These are phyloP conservation scores for Apiospora arundinis DNA, from an alignment of 2,329 filamentous ascomycete species.

Conservation along the genomic window DNA sequence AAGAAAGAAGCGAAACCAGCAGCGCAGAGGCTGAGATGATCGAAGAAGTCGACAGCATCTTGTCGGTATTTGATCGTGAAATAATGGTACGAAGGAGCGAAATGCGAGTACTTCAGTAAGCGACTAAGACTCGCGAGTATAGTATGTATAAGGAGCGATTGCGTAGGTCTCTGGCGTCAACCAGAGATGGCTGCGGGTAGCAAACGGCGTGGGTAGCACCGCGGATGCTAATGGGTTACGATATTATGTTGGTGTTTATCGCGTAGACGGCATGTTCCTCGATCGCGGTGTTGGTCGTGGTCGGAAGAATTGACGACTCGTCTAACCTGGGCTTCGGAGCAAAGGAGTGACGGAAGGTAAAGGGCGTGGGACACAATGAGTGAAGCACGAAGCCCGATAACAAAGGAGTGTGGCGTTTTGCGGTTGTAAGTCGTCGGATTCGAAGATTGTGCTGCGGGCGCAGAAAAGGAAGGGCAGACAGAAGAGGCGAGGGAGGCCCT, in stretches of 20 bases:
- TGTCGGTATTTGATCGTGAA: conserved; percentile 15
- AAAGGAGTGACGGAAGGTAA: not conserved
- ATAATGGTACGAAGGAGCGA: not conserved
- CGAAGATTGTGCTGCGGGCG: not conserved
- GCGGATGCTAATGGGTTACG: not conserved
- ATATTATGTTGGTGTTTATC: conserved; percentile 10
- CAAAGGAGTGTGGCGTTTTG: conserved; percentile 16
- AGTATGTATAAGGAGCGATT: not conserved
- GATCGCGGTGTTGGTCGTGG: not conserved
- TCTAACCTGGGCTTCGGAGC: not conserved
- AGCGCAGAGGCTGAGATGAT: conserved; percentile 45
- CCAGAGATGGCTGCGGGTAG: not conserved
- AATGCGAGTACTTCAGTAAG: not conserved
- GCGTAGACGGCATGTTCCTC: conserved; percentile 8
- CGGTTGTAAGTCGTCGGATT: not conserved
- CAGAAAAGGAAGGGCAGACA: not conserved
- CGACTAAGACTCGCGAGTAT: not conserved
- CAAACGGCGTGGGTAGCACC: not conserved
- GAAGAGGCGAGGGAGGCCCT: conserved; percentile 8
- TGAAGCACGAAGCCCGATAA: not conserved
- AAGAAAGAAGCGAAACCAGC: conserved; percentile 47
- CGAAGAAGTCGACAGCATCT: conserved; percentile 28
- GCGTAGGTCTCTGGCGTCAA: not conserved
- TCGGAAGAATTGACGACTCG: not conserved
- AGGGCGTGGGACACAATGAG: conserved; percentile 15